phyloP scores from a whole-genome alignment of 73 alveolate genomes.

The Diophrys appendiculata region DNA sequence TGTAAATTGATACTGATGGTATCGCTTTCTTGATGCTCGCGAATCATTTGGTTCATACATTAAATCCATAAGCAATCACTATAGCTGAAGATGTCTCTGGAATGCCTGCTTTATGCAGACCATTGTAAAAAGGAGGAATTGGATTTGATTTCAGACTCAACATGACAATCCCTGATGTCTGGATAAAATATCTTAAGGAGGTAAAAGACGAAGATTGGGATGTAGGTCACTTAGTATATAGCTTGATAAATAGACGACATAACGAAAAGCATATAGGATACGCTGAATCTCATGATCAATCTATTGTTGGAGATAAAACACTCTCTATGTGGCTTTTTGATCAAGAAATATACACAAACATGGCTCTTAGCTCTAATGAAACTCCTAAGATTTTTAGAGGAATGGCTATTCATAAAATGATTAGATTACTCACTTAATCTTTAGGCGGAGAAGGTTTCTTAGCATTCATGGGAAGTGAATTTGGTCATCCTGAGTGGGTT shows the following conservation, averaged over 20 bases:
- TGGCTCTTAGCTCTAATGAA: slow-evolving; percentile 57
- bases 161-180: slow-evolving; percentile 96
- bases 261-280: slow-evolving; percentile 93
- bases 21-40: slow-evolving; percentile 95
- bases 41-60: slow-evolving; percentile 89
- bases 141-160: slow-evolving; percentile 97
- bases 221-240: slow-evolving; percentile 84
- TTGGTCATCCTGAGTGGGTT: slow-evolving; percentile 99
- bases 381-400: slow-evolving; percentile 94
- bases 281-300: slow-evolving; percentile 97
- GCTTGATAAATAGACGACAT: slow-evolving; percentile 90
- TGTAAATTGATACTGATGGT: slow-evolving; percentile 89
- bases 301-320: slow-evolving; percentile 98
- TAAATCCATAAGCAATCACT: slow-evolving; percentile 91
- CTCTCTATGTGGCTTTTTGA: slow-evolving; percentile 95
- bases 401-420: slow-evolving; percentile 94
- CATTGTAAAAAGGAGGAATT: slow-evolving; percentile 97
- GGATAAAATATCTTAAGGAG: slow-evolving; percentile 85
- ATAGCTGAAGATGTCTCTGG: slow-evolving; percentile 98
- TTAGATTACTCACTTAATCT: slow-evolving; percentile 90
- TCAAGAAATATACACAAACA: slow-evolving; percentile 85
- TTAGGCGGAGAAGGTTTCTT: slow-evolving; percentile 97
- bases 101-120: slow-evolving; percentile 96
- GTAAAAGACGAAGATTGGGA: slow-evolving; percentile 96
- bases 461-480: slow-evolving; percentile 98